A percentile compares a stretch with the other conserved stretches of the same genome.
These are phyloP conservation scores for Podosphaera aphanis DNA, from an alignment of 2,329 filamentous ascomycete species.

Conservation along the genomic window DNA sequence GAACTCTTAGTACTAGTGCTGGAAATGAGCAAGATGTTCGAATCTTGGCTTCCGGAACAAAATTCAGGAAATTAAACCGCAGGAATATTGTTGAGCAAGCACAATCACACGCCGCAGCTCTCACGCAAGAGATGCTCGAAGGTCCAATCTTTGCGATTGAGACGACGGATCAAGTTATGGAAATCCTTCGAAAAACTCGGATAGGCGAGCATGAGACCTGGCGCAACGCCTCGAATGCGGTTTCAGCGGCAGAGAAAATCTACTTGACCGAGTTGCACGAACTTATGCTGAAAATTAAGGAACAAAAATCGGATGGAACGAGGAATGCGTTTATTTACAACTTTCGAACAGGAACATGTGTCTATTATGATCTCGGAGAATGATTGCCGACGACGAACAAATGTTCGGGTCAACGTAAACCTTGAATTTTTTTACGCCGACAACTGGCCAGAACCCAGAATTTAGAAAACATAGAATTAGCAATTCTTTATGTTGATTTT, in stretches of 20 bases:
- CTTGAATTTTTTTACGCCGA: no score
- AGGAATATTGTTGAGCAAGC: conserved; percentile 67
- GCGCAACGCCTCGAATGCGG: conserved; percentile 56
- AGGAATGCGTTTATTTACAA: conserved; percentile 78
- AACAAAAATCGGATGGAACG: conserved; percentile 31
- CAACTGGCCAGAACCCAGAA: no score
- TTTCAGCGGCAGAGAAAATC: conserved; percentile 53
- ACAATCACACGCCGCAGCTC: conserved; percentile 30
- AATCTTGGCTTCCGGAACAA: conserved; percentile 60
- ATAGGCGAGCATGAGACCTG: conserved; percentile 66
- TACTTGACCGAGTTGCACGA: conserved; percentile 69
- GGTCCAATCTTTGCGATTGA: conserved; percentile 75
- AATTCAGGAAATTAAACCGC: conserved; percentile 79
- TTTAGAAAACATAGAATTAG: no score
- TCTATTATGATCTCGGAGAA: conserved; percentile 56
- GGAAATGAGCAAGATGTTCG: conserved; percentile 50
- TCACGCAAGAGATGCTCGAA: conserved; percentile 47
- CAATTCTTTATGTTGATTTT: no score
- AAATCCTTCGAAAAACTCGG: conserved; percentile 48
- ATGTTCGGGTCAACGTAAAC: no score
- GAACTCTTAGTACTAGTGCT: conserved; percentile 9
- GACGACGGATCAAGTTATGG: conserved; percentile 61
- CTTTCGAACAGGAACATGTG: conserved; percentile 59
- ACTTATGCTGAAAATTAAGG: conserved; percentile 39
- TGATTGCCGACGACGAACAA: conserved; percentile 1